Conservation (phyloP, 345 rosid species). For the Pistacia atlantica region DNA sequence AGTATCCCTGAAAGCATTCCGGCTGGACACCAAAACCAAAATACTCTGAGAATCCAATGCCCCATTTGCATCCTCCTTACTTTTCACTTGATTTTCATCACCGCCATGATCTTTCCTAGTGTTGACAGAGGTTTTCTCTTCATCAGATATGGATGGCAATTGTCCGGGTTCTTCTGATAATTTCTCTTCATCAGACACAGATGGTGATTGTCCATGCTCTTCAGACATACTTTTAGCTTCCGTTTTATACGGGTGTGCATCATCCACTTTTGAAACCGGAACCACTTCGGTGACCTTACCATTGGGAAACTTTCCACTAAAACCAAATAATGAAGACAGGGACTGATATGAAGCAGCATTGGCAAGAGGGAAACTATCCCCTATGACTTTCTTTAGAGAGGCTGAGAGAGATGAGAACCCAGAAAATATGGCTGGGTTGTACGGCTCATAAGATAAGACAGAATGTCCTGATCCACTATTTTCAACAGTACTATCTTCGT, state of each 20-base stretch:
- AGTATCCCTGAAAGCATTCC: slow-evolving; percentile 65
- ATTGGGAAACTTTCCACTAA: slow-evolving; percentile 35
- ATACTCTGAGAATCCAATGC: slow-evolving; percentile 70
- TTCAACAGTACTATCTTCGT: slow-evolving; percentile 32
- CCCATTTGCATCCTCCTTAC: slow-evolving; percentile 44
- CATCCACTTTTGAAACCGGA: slow-evolving; percentile 46
- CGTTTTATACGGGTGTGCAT: slow-evolving; percentile 26
- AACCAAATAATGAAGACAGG: slow-evolving; percentile 63
- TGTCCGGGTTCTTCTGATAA: slow-evolving; percentile 30
- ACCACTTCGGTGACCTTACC: slow-evolving; percentile 35
- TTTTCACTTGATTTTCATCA: slow-evolving; percentile 37
- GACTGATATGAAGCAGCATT: slow-evolving; percentile 47
- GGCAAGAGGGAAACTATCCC: slow-evolving; percentile 42
- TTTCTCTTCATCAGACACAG: slow-evolving; percentile 37
- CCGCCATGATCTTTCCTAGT: slow-evolving; percentile 31
- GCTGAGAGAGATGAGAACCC: slow-evolving; percentile 84
- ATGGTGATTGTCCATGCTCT: slow-evolving; percentile 32
- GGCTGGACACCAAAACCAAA: slow-evolving; percentile 85
- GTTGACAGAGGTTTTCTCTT: slow-evolving; percentile 29
- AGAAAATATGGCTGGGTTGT: slow-evolving; percentile 73
- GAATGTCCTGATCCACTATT: slow-evolving; percentile 36
- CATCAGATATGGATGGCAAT: slow-evolving; percentile 32
- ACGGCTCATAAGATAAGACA: slow-evolving; percentile 61
- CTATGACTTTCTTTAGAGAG: slow-evolving; percentile 65
- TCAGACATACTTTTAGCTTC: slow-evolving; percentile 37